Evolutionary conservation across 1,284 basidiomycete species (phyloP).

Genomic region (Apiotrichum laibachii): DNA sequence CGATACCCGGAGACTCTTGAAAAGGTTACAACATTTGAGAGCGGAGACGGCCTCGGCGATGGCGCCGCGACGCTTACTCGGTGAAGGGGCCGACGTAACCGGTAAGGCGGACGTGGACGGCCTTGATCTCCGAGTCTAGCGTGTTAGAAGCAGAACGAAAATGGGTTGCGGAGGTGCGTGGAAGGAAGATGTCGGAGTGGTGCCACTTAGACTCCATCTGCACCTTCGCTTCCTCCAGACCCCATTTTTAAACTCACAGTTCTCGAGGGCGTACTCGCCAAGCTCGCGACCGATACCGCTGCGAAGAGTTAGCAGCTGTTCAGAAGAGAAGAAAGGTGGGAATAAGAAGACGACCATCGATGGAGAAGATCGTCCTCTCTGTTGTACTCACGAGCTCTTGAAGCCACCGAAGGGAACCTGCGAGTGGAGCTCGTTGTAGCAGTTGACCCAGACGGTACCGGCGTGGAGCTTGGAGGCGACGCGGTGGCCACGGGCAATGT

Average conservation of each 20-base stretch:
- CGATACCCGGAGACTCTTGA: no score
- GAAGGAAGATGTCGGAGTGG: no score
- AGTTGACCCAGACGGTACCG: slow-evolving; percentile 68
- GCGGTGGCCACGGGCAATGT: slow-evolving; percentile 70
- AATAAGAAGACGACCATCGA: background rate
- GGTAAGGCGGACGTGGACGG: slow-evolving; percentile 69
- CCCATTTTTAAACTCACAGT: slow-evolving; percentile 16
- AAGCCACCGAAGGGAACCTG: slow-evolving; percentile 81
- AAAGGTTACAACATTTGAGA: no score
- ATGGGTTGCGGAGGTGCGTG: no score
- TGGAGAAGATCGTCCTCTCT: background rate
- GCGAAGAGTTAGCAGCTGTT: background rate
- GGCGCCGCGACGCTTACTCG: background rate
- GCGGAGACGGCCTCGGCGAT: no score
- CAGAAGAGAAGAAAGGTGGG: background rate
- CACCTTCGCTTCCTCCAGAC: no score
- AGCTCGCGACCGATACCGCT: slow-evolving; percentile 22
- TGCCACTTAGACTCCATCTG: no score
- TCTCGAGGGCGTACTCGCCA: slow-evolving; percentile 70
- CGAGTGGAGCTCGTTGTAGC: slow-evolving; percentile 64
- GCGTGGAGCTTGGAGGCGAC: slow-evolving; percentile 75
- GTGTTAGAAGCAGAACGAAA: slow-evolving; percentile 10
- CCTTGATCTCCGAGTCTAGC: slow-evolving; percentile 80
- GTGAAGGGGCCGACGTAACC: slow-evolving; percentile 21
- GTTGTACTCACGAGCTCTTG: slow-evolving; percentile 55